Percentiles rank a stretch among this genome's conserved stretches.
Evolutionary conservation across 192 early-diverging fungal species (phyloP).

Genomic region (Gaertneriomyces sp.): DNA sequence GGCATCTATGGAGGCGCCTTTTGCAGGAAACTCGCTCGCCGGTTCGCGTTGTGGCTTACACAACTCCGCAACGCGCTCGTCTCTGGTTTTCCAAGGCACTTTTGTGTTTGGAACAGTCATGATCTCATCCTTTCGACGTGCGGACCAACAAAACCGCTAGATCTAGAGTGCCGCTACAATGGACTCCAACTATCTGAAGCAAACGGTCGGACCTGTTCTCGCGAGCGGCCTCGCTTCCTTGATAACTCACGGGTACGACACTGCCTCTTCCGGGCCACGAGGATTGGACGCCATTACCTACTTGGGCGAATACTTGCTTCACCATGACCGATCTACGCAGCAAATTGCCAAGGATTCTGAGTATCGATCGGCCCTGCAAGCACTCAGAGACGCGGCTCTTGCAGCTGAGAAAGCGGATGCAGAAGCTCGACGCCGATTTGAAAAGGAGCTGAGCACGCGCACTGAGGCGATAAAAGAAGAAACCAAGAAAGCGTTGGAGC

Average conservation of each 20-base stretch:
- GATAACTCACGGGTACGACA: constrained; percentile 17
- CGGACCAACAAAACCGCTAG: too few relatives aligned
- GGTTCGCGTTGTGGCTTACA: too few relatives aligned
- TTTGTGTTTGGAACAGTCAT: too few relatives aligned
- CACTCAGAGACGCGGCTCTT: constrained; percentile 2
- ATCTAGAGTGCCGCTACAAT: constrained; percentile 2
- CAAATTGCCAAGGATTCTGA: background rate
- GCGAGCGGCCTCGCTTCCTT: constrained; percentile 21
- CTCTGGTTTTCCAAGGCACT: too few relatives aligned
- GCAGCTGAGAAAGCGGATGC: background rate
- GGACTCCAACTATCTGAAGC: constrained; percentile 37
- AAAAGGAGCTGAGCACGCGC: constrained; percentile 11
- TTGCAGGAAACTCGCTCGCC: too few relatives aligned
- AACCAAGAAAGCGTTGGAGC: constrained; percentile 6
- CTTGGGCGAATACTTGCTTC: constrained; percentile 28
- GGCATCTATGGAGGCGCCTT: too few relatives aligned
- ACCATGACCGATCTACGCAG: constrained; percentile 14
- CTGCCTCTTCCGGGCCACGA: background rate
- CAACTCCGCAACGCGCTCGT: too few relatives aligned
- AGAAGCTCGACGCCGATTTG: constrained; percentile 19
- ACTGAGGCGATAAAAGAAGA: constrained; percentile 9
- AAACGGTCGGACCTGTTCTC: constrained; percentile 34
- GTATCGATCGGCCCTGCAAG: background rate
- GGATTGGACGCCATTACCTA: constrained; percentile 21
- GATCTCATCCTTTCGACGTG: too few relatives aligned